phyloP scores from a whole-genome alignment of 1,284 basidiomycete species.

The Melampsora larici-populina region DNA sequence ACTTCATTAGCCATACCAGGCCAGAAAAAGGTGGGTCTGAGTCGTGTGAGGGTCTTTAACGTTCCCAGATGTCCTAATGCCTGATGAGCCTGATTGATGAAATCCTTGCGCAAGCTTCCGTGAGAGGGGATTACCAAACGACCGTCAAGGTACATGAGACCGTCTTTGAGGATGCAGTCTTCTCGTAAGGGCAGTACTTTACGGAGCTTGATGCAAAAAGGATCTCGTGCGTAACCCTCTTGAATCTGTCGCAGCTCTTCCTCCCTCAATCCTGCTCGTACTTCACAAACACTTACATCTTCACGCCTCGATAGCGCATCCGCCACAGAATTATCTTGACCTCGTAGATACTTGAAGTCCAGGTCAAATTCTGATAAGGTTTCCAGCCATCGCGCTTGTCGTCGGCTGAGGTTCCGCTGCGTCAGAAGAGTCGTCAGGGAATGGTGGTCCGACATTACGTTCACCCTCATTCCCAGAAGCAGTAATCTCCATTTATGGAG shows the following conservation, averaged over 20 bases:
- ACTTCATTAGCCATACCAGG: slow-evolving; percentile 1
- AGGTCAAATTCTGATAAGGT: neutral
- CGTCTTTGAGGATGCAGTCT: neutral
- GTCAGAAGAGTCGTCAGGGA: no score
- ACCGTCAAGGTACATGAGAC: neutral
- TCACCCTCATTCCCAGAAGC: no score
- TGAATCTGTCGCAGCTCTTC: no score
- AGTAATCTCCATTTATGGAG: neutral
- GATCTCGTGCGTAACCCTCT: no score
- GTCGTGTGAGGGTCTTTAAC: neutral
- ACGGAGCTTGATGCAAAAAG: no score
- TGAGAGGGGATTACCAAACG: neutral
- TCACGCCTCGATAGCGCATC: neutral
- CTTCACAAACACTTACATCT: neutral
- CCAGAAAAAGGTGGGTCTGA: neutral
- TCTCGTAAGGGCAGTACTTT: neutral
- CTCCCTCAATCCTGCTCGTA: no score
- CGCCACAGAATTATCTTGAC: neutral
- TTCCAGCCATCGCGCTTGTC: no score
- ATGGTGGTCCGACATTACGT: no score
- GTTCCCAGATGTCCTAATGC: neutral
- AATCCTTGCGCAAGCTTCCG: neutral
- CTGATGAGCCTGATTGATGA: slow-evolving; percentile 2
- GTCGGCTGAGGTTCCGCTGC: no score
- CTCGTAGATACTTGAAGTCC: neutral